Evolutionary conservation across 2,329 filamentous ascomycete genomes (phyloP), one percentile per base, ranked within the genome.

Genomic region (Colletotrichum higginsianum): DNA sequence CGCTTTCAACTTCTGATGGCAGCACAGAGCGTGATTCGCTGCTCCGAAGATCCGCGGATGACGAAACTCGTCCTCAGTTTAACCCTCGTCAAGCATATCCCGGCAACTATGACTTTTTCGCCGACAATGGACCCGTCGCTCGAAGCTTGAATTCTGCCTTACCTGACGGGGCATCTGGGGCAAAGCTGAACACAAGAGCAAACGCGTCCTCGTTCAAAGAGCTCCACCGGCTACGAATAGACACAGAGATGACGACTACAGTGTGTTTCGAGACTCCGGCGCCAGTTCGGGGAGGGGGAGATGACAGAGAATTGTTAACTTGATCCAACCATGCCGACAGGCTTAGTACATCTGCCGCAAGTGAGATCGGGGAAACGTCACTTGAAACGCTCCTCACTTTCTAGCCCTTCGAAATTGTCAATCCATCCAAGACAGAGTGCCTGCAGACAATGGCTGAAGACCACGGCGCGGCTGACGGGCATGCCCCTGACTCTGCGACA

Each of bases 101-200:
- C 64, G 65, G 57, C 57, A 71, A 71, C 64, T 50, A 58, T 67
- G 58, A 52, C 57, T 58, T 68, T 62, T 68, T 62, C 38, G 52
- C 26, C 52, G 58, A 30, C 44, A 21, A 67, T 55, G 52, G 57
- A 38, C 38, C 68, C 57, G 44, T 57, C 50, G 46, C 57, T 63
- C 12, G 52, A 71, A 71, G 67, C 67, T 70, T 66, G 67, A 66
- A 70, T 61, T 70, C 55, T 66, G 67, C 67, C 67, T 61, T 70
- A 70, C 67, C 67, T 66, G 67, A 70, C 30, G 67, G 62, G 61
- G 67, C 62, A 61, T 49, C 56, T 67, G 56, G 67, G 67, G 62
- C 67, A 70, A 38, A 66, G 67, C 62, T 70, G 60, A 67, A 38
- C 35, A 11, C 40, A 16, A 50, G 38, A 70, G 68, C 52, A 67